Base-by-base conservation (phyloP, 2,329 filamentous ascomycete genomes). In the Chrysoporthe deuterocubensis region DNA sequence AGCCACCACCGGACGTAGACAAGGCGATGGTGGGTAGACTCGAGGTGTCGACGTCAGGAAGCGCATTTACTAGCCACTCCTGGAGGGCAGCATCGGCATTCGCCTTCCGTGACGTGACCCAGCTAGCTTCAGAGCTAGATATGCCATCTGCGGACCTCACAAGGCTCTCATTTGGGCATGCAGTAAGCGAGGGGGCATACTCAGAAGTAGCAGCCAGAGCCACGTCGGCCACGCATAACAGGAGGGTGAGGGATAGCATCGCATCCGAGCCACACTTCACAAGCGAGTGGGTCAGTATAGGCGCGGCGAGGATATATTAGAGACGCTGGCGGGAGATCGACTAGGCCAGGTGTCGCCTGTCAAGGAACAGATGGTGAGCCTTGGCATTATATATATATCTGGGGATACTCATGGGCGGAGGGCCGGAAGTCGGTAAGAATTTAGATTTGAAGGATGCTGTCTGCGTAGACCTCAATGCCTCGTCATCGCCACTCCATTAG, bases 1-100 rank as follows among this genome's bases (percentile, higher is more conserved):
- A 75, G 6, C 75, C 74, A 54, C 76, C 76, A 43, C 76, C 75
- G 8, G 74, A 76, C 64, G 71, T 71, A 8, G 73, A 70, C 37
- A 75, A 60, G 21, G 70, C 74, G 56, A 73, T 70, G 5, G 70
- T 72, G 32, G 73, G 73, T 62, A 74, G 13, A 34, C 46, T 64
- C 14, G 68, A 54, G 11, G 68, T 21, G 56, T 61, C 58, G 26
- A 67, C 65, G 8, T 14, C 62, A 13, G 68, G 68, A 1, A 69
- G 66, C 4, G 52, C 62, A 0, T 44, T 57, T 14, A 52, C 57
- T 0, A 69, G 62, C 67, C 67, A 70, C 5, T 32, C 32, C 21
- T 61, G 13, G 9, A 70, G 61, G 32, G 67, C 67, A n/a, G 14
- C 14, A 7, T 69, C 64, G 32, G 69, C 56, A 2, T 65, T 65